A percentile compares a stretch with the other conserved stretches of the same genome.
phyloP scores from a whole-genome alignment of 2,329 filamentous ascomycete species.

The Thielaviopsis populi region DNA sequence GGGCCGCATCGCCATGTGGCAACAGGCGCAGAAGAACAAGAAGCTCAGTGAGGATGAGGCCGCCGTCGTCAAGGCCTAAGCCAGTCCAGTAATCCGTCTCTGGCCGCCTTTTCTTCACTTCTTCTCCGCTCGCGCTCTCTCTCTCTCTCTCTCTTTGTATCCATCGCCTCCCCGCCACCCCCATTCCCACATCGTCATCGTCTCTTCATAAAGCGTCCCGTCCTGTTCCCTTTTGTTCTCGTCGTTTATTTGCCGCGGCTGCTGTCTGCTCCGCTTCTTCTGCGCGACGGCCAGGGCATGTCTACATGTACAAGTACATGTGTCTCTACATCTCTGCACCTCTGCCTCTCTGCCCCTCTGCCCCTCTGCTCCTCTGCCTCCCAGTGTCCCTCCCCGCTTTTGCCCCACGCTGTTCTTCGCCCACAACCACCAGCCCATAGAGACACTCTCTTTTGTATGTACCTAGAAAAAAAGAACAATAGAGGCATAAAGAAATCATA shows the following conservation, averaged over 20 bases:
- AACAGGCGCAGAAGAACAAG: conserved; percentile 36
- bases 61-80: conserved; percentile 20
- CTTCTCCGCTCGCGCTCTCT: neutral
- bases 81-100: neutral
- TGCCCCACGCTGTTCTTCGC: no score
- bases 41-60: conserved; percentile 17
- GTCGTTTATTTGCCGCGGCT: neutral
- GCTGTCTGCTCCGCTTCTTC: neutral
- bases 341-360: no score
- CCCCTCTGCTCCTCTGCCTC: no score
- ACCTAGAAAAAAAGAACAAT: neutral
- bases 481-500: neutral
- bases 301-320: no score
- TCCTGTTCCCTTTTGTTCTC: neutral
- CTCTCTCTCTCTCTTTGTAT: no score
- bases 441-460: neutral
- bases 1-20: conserved; percentile 55
- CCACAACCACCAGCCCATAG: neutral
- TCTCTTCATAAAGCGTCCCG: neutral
- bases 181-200: no score
- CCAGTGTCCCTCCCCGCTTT: no score
- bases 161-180: no score
- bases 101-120: neutral
- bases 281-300: no score
- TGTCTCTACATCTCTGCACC: no score